Conservation (phyloP, 2,329 filamentous ascomycete genomes). For the Trichoderma simmonsii region DNA sequence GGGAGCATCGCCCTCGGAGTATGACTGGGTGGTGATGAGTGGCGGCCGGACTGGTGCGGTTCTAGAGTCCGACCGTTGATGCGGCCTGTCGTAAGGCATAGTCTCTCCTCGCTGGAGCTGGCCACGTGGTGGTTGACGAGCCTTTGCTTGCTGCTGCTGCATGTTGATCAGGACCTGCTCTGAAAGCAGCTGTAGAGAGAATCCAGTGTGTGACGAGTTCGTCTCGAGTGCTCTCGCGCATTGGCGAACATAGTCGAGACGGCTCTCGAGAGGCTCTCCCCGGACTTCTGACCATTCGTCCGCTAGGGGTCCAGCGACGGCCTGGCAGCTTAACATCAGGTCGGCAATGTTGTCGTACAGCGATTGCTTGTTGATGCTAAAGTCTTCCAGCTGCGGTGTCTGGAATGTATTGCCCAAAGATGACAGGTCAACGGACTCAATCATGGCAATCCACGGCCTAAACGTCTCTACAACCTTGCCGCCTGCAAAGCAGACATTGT, state of each 20-base stretch:
- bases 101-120: constrained; percentile 56
- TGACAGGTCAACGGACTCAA: constrained; percentile 89
- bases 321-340: constrained; percentile 81
- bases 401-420: constrained; percentile 74
- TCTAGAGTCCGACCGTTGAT: constrained; percentile 57
- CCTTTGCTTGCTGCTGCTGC: constrained; percentile 44
- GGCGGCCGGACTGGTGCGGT: constrained; percentile 43
- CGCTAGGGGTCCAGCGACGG: constrained; percentile 83
- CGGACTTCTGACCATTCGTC: constrained; percentile 96
- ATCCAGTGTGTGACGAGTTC: constrained; percentile 81
- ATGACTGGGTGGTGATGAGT: constrained; percentile 58
- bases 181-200: constrained; percentile 80
- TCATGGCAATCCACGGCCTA: constrained; percentile 81
- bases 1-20: constrained; percentile 56
- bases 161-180: constrained; percentile 67
- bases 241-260: constrained; percentile 74
- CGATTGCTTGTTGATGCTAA: constrained; percentile 86
- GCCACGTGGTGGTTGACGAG: constrained; percentile 43
- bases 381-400: constrained; percentile 82
- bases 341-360: constrained; percentile 93
- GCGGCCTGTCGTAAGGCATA: constrained; percentile 53
- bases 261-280: constrained; percentile 82
- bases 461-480: constrained; percentile 83
- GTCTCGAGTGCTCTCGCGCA: constrained; percentile 79
- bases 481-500: constrained; percentile 75